Evolutionary conservation across 176 grass and related monocot genomes (phyloP), one percentile per base, ranked within the genome.

Genomic region (Paspalum vaginatum): DNA sequence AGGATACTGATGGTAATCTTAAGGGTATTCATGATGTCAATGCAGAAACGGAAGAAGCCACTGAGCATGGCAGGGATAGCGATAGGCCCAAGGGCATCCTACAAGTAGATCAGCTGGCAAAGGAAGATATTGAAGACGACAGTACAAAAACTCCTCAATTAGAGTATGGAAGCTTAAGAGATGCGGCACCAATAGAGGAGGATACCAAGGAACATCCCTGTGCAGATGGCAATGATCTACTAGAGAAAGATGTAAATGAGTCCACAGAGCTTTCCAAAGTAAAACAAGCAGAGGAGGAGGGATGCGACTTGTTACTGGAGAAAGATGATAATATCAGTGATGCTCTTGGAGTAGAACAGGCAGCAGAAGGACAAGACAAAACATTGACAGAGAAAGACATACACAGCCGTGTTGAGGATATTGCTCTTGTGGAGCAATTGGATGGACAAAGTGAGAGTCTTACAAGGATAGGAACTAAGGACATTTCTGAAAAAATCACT

Each of bases 291-390:
- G 46, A 71, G 78, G 75, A 16, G 56, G 66, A 64, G 9, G 68
- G 47, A 11, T 27, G n/a, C 59, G 56, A 49, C 25, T 38, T 49
- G 68, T 65, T 20, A 74, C 65, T n/a, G n/a, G 70, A 63, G 38
- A 63, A 76, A 51, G n/a, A 68, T n/a, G 27, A 81, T 15, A 72
- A 83, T 26, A 65, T n/a, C 21, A 70, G 72, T 46, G 75, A 66
- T 79, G 80, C 65, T 78, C 41, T 63, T 78, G 58, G 25, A 63
- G 26, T 88, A 74, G 38, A 84, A 74, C 81, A 62, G 18, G 21
- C 68, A 62, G 72, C 46, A 82, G 64, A 79, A 26, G 53, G 61
- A 68, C 68, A 79, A 68, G 18, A 1, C 18, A 66, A 45, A 40
- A 4, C 24, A 54, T 48, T 74, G 68, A 40, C 37, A 80, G 52